phyloP scores from a whole-genome alignment of 306 rosid species.

The Clitoria ternatea region DNA sequence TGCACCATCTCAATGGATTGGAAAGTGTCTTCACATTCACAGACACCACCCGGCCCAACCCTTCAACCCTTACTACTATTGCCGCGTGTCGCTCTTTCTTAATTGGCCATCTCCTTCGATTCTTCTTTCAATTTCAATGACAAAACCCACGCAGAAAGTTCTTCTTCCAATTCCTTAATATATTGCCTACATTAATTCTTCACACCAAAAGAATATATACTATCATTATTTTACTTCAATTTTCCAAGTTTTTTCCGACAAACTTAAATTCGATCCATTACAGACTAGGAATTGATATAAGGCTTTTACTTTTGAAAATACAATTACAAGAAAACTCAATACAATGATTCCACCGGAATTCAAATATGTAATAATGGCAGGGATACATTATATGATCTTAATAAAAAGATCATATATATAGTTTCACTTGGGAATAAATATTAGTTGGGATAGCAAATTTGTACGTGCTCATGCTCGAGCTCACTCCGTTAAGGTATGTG shows the following conservation, averaged over 20 bases:
- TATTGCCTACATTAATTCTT: neutral
- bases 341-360: too few species aligned
- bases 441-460: too few species aligned
- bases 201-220: neutral
- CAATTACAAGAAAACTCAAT: too few species aligned
- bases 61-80: neutral
- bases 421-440: too few species aligned
- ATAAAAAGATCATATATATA: too few species aligned
- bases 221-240: neutral
- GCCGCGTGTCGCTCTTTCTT: constrained; percentile 12
- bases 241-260: neutral
- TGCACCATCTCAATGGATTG: neutral
- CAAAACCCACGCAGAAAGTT: neutral
- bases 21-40: neutral
- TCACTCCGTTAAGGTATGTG: too few species aligned
- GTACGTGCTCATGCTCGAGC: too few species aligned
- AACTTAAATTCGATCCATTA: too few species aligned
- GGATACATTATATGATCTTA: too few species aligned
- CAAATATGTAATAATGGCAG: too few species aligned
- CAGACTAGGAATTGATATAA: too few species aligned
- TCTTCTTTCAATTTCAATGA: neutral
- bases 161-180: neutral
- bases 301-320: too few species aligned
- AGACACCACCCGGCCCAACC: constrained; percentile 18
- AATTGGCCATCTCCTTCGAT: neutral